Evolutionary conservation across 2,329 filamentous ascomycete genomes (phyloP).

Genomic region (Cladosporium sp.): DNA sequence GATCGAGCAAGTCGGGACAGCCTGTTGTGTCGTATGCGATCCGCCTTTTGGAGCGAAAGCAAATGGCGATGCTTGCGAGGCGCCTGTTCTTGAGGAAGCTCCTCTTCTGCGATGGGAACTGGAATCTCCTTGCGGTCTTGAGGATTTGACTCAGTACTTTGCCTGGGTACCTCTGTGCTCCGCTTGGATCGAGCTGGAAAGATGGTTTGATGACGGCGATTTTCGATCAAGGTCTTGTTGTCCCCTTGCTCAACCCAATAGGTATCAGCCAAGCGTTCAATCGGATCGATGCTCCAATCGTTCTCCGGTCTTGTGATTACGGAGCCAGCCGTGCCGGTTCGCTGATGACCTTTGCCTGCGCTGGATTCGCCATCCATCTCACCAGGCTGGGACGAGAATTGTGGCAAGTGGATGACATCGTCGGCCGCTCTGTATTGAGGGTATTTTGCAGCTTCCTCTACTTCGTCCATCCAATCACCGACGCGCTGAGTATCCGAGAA

Average conservation of each 20-base stretch:
- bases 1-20: constrained; percentile 20
- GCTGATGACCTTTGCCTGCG: constrained; percentile 23
- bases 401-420: constrained; percentile 28
- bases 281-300: constrained; percentile 80
- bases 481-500: constrained; percentile 73
- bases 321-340: constrained; percentile 41
- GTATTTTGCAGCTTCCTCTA: constrained; percentile 47
- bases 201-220: constrained; percentile 70
- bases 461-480: constrained; percentile 69
- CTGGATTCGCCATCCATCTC: constrained; percentile 22
- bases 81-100: not conserved
- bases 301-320: constrained; percentile 70
- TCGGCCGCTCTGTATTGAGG: constrained; percentile 36
- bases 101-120: constrained; percentile 7
- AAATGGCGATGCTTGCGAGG: constrained; percentile 8
- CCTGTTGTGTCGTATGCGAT: constrained; percentile 19
- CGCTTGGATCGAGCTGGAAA: constrained; percentile 46
- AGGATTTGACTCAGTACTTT: constrained; percentile 20
- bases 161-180: constrained; percentile 22
- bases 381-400: constrained; percentile 15
- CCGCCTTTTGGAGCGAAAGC: constrained; percentile 18
- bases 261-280: constrained; percentile 82
- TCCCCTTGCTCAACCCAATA: constrained; percentile 83
- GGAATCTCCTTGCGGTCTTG: constrained; percentile 5
- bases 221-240: constrained; percentile 78